Evolutionary conservation across 2,329 filamentous ascomycete species (phyloP).

Genomic region (Rutstroemia sp.): DNA sequence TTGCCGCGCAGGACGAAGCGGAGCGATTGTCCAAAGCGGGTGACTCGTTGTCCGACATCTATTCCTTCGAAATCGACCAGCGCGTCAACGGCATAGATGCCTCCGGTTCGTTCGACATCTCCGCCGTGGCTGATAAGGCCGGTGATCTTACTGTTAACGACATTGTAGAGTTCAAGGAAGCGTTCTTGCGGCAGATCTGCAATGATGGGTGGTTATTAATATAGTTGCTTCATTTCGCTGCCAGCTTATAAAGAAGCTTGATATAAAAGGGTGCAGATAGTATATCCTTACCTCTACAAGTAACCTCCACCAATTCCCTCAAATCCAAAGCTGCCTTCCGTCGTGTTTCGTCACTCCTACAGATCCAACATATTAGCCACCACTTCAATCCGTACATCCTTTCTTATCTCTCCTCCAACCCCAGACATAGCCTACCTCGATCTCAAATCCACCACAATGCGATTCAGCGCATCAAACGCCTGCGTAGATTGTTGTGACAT

Average conservation of each 20-base stretch:
- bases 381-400: too few relatives aligned
- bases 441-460: conserved; percentile 27
- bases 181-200: conserved; percentile 72
- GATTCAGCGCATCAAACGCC: conserved; percentile 25
- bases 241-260: too few relatives aligned
- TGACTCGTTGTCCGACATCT: conserved; percentile 87
- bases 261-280: background rate
- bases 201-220: background rate
- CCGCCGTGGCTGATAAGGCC: conserved; percentile 75
- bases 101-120: conserved; percentile 84
- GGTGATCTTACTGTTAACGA: conserved; percentile 58
- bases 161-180: conserved; percentile 64
- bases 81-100: conserved; percentile 83
- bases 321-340: conserved; percentile 29
- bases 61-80: conserved; percentile 96
- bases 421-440: conserved; percentile 17
- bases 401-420: background rate
- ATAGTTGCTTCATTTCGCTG: background rate
- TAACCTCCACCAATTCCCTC: conserved; percentile 28
- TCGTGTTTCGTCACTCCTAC: conserved; percentile 27
- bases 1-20: conserved; percentile 83
- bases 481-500: conserved; percentile 28
- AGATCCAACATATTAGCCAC: conserved; percentile 8
- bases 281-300: conserved; percentile 26
- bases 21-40: conserved; percentile 85